Base-by-base conservation (phyloP, 768 basidiomycete genomes). In the Rhizopogon vesiculosus region DNA sequence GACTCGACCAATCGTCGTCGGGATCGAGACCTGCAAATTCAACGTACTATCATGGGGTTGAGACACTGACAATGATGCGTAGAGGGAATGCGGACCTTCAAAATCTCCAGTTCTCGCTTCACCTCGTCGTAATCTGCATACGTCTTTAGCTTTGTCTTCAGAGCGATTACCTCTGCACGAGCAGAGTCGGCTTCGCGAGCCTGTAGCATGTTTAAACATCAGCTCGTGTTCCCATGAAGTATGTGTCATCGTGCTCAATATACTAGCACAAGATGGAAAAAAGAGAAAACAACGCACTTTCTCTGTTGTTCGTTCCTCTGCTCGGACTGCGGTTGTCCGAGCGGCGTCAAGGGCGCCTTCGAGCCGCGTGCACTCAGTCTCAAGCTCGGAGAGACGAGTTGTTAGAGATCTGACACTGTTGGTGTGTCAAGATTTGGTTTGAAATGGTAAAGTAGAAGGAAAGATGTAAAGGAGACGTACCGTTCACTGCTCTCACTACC, bases 31-130 rank as follows among this genome's bases (percentile, higher is more conserved):
- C 92, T 7, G 91, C 87, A 66, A 98, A 98, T 66, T 98, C 96
- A 56, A 99, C 95, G 62, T 88, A 98, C 97, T 98, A 62, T 33
- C 13, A 35, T 42, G 56, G 40, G 12, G 35, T 8, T 49, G 33
- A 42, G 35, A 39, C 40, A 40, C 28, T 31, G 48, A 29, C 25
- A 42, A 50, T 31, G 19, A 42, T 7, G 46, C 33, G 29, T 22
- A 33, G 44, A 46, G 56, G 49, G n/a, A 33, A 25, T 5, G 65
- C 73, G 45, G 48, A 91, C 97, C 84, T 99, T 98, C 92, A 98
- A 91, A 60, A 99, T 98, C 66, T 94, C 94, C 29, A 99, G 79
- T 69, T 99, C 97, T 28, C 97, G 87, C 75, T 98, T 98, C 66
- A 98, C 85, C 73, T 98, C 95, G 64, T 98, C 96, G 64, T 99